Evolutionary conservation across 208 protist genomes (phyloP).

Genomic region (Leishmania amazonensis): DNA sequence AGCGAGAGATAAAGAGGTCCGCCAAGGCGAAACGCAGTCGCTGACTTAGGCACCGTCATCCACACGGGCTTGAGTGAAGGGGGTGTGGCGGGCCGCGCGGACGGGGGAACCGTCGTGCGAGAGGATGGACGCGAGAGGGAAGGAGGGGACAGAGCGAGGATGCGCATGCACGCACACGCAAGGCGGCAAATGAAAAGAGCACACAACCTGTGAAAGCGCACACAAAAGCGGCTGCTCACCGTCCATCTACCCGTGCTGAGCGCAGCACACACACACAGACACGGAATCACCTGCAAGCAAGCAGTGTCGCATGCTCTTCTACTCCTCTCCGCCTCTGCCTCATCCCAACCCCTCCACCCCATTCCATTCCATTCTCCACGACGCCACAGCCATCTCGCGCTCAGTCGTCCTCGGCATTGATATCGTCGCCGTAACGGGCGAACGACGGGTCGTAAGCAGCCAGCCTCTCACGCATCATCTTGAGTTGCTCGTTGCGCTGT

Average conservation of each 20-base stretch:
- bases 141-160: too few species aligned
- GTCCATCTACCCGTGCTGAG: not conserved
- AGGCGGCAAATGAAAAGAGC: not conserved
- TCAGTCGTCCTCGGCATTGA: constrained; percentile 62
- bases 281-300: not conserved
- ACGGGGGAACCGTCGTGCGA: not conserved
- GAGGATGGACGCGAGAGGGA: not conserved
- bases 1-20: not conserved
- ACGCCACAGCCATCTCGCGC: not conserved
- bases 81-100: not conserved
- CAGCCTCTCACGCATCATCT: constrained; percentile 47
- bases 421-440: constrained; percentile 41
- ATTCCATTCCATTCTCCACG: too few species aligned
- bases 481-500: constrained; percentile 65
- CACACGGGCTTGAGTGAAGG: not conserved
- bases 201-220: not conserved
- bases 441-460: constrained; percentile 50
- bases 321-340: not conserved
- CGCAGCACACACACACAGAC: not conserved
- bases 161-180: not conserved
- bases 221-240: not conserved
- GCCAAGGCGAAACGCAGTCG: not conserved
- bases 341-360: not conserved
- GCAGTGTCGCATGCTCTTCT: not conserved
- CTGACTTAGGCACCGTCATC: not conserved